These are phyloP conservation scores for Penicillium tannophilum DNA, from an alignment of 495 filamentous ascomycete species.

Conservation along the genomic window DNA sequence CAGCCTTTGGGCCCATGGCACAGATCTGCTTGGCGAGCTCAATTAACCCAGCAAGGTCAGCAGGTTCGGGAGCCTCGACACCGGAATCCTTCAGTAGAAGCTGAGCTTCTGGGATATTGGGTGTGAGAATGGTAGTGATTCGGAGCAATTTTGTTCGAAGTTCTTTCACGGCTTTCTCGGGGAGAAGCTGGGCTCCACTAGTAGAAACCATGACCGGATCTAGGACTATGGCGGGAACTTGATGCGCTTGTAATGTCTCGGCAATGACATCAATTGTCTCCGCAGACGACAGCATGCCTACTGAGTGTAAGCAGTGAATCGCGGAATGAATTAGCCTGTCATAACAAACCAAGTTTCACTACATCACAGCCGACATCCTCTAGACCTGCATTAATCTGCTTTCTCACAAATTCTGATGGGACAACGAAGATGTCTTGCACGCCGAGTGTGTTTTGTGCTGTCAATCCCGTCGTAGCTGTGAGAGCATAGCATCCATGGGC, in stretches of 20 bases:
- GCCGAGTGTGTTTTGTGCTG: conserved; percentile 89
- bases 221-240: conserved; percentile 66
- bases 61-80: conserved; percentile 46
- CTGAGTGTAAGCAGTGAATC: conserved; percentile 3
- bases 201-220: conserved; percentile 97
- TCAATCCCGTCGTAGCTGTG: conserved; percentile 94
- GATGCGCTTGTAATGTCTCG: conserved; percentile 60
- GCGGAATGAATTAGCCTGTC: neutral
- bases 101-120: conserved; percentile 88
- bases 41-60: conserved; percentile 61
- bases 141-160: conserved; percentile 73
- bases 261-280: conserved; percentile 76
- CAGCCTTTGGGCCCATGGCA: conserved; percentile 70
- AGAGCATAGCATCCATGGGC: conserved; percentile 93
- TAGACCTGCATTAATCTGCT: conserved; percentile 82
- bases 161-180: conserved; percentile 63
- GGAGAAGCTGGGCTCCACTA: conserved; percentile 74
- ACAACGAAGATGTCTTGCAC: conserved; percentile 80
- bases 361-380: conserved; percentile 86
- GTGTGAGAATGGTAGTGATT: conserved; percentile 77
- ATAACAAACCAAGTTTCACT: conserved; percentile 77
- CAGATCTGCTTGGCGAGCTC: conserved; percentile 67
- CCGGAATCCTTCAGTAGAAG: conserved; percentile 67
- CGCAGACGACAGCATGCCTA: conserved; percentile 88
- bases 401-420: conserved; percentile 74